These are phyloP conservation scores for Oropetium thomaeum DNA, from an alignment of 176 grass and related monocot species.

Conservation along the genomic window DNA sequence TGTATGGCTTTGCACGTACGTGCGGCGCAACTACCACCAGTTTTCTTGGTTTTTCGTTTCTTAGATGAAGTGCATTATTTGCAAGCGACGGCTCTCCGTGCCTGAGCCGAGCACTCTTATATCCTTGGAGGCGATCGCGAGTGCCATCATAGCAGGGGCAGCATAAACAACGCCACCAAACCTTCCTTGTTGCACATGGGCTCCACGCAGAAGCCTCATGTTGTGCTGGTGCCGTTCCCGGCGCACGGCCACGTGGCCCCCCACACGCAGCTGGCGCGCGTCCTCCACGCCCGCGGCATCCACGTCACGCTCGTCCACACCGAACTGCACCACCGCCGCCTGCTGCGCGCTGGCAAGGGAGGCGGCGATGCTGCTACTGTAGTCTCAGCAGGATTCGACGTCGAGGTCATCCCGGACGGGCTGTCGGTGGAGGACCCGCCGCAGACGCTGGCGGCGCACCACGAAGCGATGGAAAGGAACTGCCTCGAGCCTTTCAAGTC, in stretches of 20 bases:
- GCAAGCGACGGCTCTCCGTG: no score
- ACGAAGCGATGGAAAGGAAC: constrained; percentile 12
- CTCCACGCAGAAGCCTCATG: not conserved
- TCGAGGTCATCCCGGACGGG: constrained; percentile 40
- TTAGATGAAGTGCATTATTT: no score
- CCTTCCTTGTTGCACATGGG: no score
- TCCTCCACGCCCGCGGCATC: constrained; percentile 27
- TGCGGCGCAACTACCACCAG: no score
- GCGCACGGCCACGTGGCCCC: constrained; percentile 38
- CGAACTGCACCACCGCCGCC: constrained; percentile 6
- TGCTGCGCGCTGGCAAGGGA: not conserved
- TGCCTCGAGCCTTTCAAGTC: constrained; percentile 28
- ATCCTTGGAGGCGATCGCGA: no score
- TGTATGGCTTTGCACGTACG: no score
- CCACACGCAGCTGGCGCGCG: constrained; percentile 28
- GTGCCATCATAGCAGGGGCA: no score
- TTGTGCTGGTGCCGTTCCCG: constrained; percentile 39
- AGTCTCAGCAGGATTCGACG: constrained; percentile 13
- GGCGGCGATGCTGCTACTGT: no score
- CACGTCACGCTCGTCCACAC: constrained; percentile 24
- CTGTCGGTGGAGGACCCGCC: not conserved
- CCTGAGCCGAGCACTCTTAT: no score
- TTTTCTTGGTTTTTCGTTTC: no score
- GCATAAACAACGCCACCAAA: no score
- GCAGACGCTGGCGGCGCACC: constrained; percentile 2